phyloP scores from a whole-genome alignment of 352 stramenopile genomes.

The Globisporangium ultimum region DNA sequence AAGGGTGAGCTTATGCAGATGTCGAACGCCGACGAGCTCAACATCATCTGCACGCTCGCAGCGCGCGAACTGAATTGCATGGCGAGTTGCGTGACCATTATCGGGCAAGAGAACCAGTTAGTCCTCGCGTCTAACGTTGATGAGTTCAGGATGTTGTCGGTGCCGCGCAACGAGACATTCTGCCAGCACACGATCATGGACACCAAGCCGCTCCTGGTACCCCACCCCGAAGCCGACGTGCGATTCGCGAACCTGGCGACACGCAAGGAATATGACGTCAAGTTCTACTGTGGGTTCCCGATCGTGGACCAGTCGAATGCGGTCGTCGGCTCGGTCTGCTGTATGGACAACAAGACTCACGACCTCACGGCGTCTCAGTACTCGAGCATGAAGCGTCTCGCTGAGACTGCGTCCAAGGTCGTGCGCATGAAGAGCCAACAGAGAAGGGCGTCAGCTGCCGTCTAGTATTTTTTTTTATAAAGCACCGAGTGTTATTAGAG shows the following conservation, averaged over 20 bases:
- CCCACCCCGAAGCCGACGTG: constrained; percentile 44
- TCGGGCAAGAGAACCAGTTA: constrained; percentile 27
- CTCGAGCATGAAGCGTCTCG: constrained; percentile 19
- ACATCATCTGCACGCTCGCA: constrained; percentile 49
- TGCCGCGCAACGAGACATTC: constrained; percentile 13
- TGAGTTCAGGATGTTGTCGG: constrained; percentile 15
- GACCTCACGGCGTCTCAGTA: constrained; percentile 25
- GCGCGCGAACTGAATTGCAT: constrained; percentile 40
- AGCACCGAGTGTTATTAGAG: too few species aligned
- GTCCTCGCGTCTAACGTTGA: constrained; percentile 47
- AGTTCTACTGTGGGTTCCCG: constrained; percentile 38
- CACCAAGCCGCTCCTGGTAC: constrained; percentile 39
- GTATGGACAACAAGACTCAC: constrained; percentile 35
- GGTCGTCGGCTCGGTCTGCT: constrained; percentile 27
- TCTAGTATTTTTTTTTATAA: too few species aligned
- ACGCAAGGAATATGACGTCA: constrained; percentile 17
- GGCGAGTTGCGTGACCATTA: constrained; percentile 41
- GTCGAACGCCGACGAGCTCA: constrained; percentile 42
- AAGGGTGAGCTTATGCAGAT: constrained; percentile 29
- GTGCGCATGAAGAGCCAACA: too few species aligned
- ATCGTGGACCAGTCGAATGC: constrained; percentile 12
- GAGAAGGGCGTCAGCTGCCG: too few species aligned
- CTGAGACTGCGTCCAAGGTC: constrained; percentile 33
- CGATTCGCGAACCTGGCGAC: constrained; percentile 30
- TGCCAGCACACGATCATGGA: constrained; percentile 31